Conservation (phyloP, 495 filamentous ascomycete species). For the Aspergillus bridgeri region DNA sequence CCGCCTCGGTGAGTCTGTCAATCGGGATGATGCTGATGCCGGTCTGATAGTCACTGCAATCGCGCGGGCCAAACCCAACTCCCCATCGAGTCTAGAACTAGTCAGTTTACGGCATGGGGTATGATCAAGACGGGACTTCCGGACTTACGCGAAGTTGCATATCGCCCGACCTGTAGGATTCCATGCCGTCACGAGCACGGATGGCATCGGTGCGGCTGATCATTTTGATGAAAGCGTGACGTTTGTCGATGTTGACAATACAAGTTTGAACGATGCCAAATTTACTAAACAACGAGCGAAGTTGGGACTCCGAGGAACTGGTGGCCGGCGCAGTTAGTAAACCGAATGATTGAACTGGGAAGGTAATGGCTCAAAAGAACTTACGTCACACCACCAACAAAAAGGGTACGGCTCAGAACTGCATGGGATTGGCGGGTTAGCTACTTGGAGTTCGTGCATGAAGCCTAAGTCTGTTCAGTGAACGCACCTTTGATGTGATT, state of each 20-base stretch:
- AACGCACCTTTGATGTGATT: constrained; percentile 74
- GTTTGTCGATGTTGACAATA: constrained; percentile 96
- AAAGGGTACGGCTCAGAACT: constrained; percentile 92
- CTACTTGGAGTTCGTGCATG: not conserved
- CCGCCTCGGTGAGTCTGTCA: constrained; percentile 86
- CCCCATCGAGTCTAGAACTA: constrained; percentile 84
- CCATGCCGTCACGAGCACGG: constrained; percentile 85
- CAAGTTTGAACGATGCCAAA: constrained; percentile 91
- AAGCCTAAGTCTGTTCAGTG: not conserved
- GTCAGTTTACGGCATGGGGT: constrained; percentile 20
- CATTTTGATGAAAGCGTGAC: constrained; percentile 99
- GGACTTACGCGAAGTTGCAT: constrained; percentile 73
- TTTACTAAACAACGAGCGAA: constrained; percentile 70
- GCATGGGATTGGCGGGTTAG: constrained; percentile 9
- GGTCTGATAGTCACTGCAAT: constrained; percentile 92
- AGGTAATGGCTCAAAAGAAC: constrained; percentile 24
- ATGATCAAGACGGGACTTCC: not conserved
- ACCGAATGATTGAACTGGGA: not conserved
- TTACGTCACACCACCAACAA: constrained; percentile 94
- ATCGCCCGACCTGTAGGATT: constrained; percentile 65
- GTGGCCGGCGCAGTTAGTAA: not conserved
- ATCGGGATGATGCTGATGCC: constrained; percentile 94
- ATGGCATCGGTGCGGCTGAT: constrained; percentile 81
- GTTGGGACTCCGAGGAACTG: constrained; percentile 74
- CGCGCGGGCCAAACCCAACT: constrained; percentile 93